These are phyloP conservation scores for Saccharomyces eubayanus DNA, from an alignment of 805 yeast species.

Conservation along the genomic window DNA sequence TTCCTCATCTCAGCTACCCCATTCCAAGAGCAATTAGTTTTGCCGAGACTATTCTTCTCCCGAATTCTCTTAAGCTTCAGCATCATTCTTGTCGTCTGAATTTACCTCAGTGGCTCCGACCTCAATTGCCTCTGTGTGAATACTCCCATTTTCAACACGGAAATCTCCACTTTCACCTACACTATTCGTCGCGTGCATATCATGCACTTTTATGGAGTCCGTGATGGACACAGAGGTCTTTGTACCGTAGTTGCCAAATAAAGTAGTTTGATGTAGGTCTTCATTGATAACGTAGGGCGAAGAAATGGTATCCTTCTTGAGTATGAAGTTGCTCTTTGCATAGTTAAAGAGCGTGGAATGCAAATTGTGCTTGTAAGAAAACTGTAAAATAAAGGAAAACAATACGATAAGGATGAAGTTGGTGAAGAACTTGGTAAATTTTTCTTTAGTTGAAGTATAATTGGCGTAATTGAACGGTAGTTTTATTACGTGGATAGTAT, in stretches of 20 bases:
- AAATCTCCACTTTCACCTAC: not conserved
- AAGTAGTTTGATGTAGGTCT: constrained; percentile 11
- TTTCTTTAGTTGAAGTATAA: constrained; percentile 23
- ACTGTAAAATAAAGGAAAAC: constrained; percentile 17
- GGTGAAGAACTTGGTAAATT: constrained; percentile 12
- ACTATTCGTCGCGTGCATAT: not conserved
- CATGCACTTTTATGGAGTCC: not conserved
- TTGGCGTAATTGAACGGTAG: constrained; percentile 44
- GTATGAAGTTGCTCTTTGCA: constrained; percentile 8
- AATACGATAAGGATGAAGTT: constrained; percentile 17
- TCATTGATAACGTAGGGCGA: constrained; percentile 8
- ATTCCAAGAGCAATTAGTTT: not conserved
- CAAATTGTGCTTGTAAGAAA: constrained; percentile 16
- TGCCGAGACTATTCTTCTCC: not conserved
- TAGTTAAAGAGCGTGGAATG: constrained; percentile 12
- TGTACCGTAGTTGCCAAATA: constrained; percentile 7
- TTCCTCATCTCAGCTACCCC: not conserved
- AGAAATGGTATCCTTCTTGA: constrained; percentile 10
- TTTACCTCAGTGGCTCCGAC: not conserved
- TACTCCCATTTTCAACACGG: not conserved
- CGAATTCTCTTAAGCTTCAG: not conserved
- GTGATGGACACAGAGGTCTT: not conserved
- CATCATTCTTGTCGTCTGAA: not conserved
- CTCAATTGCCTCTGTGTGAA: not conserved
- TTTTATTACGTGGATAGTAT: constrained; percentile 54